Evolutionary conservation across 23 red algal genomes (phyloP).

Genomic region (Pyropia haitanensis): DNA sequence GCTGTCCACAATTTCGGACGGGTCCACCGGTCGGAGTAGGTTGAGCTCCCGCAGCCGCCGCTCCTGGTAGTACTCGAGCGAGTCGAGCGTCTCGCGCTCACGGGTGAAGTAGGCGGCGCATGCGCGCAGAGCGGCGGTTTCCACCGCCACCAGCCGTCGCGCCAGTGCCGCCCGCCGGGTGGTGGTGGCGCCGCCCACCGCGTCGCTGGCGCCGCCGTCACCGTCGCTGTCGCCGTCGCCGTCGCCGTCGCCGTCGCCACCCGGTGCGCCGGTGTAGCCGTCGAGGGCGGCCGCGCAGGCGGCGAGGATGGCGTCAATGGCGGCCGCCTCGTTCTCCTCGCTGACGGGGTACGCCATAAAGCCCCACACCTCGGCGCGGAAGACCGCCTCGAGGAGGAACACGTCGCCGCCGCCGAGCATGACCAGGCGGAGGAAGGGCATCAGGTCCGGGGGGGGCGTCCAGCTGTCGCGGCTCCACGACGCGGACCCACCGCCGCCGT

Average conservation of each 20-base stretch:
- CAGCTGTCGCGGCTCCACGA: conserved; percentile 8
- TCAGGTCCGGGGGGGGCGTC: conserved; percentile 33
- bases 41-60: conserved; percentile 77
- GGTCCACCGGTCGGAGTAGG: conserved; percentile 81
- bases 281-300: conserved; percentile 67
- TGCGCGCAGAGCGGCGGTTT: conserved; percentile 37
- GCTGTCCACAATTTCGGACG: conserved; percentile 75
- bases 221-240: background rate
- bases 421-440: conserved; percentile 72
- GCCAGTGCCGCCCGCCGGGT: conserved; percentile 25
- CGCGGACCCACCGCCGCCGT: too few relatives aligned
- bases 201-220: background rate
- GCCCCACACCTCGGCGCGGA: conserved; percentile 72
- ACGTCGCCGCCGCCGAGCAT: conserved; percentile 56
- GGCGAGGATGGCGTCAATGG: conserved; percentile 57
- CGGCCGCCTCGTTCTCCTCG: conserved; percentile 61
- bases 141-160: conserved; percentile 20
- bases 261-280: background rate
- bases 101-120: conserved; percentile 20
- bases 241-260: background rate
- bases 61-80: conserved; percentile 87
- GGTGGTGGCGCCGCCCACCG: too few relatives aligned
- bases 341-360: conserved; percentile 73
- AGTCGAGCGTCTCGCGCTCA: conserved; percentile 31
- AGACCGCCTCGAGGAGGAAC: conserved; percentile 85